Conservation (phyloP, 2,329 filamentous ascomycete genomes). For the Ustulina deusta region DNA sequence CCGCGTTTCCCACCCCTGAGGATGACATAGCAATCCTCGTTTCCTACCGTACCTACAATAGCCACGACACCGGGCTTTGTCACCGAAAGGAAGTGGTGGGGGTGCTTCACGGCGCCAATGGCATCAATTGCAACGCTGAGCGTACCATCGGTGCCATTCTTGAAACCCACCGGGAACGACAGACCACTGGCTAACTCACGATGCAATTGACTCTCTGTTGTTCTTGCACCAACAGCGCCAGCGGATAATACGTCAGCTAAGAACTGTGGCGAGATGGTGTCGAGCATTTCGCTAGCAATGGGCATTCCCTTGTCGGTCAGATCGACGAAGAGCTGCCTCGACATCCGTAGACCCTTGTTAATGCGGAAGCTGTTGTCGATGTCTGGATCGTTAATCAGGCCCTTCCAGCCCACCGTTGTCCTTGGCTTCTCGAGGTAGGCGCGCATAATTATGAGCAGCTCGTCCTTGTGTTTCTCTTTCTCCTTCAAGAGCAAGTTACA, state of each 20-base stretch:
- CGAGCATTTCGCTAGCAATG: constrained; percentile 96
- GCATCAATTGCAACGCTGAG: constrained; percentile 93
- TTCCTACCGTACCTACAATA: constrained; percentile 93
- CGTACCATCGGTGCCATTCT: constrained; percentile 96
- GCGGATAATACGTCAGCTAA: constrained; percentile 91
- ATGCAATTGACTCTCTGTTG: constrained; percentile 95
- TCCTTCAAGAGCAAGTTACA: constrained; percentile 83
- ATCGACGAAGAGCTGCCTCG: constrained; percentile 92
- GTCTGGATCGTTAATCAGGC: constrained; percentile 97
- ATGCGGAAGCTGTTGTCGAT: constrained; percentile 99
- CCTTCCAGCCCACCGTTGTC: constrained; percentile 99
- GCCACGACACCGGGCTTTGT: constrained; percentile 96
- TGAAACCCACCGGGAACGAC: constrained; percentile 98
- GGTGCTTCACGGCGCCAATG: constrained; percentile 90
- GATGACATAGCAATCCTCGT: constrained; percentile 97
- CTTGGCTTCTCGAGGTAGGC: constrained; percentile 98
- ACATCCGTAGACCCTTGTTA: constrained; percentile 92
- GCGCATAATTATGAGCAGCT: constrained; percentile 96
- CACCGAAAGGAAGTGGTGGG: constrained; percentile 96
- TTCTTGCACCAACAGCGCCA: constrained; percentile 94
- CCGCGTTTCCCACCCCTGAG: constrained; percentile 91
- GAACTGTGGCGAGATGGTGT: constrained; percentile 98
- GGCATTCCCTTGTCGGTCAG: constrained; percentile 94
- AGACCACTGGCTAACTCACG: constrained; percentile 93
- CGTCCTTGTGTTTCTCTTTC: constrained; percentile 88